Evolutionary conservation across 768 basidiomycete species (phyloP), one percentile per base, ranked within the genome.

Genomic region (Naganishia onofrii): DNA sequence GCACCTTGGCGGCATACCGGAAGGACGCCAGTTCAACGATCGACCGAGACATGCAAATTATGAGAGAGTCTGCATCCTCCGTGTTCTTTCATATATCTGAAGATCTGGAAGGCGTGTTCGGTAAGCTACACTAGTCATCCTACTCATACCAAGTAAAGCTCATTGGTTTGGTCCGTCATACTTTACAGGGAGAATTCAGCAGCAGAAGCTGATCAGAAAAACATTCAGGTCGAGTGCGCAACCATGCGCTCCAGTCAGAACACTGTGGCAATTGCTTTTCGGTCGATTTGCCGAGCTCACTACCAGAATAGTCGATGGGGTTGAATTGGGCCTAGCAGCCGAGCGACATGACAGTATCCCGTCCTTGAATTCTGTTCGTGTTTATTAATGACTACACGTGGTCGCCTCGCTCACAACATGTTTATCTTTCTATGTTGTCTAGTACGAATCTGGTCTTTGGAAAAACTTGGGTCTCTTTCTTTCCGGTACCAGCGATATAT

Each of bases 251-350:
- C 38, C 60, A 26, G n/a, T 63, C 9, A n/a, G 36, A 13, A 63
- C 60, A 28, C 60, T 63, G 38, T 63, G 60, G 60, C 38, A 63
- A 26, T 44, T 63, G 28, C 60, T 63, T 29, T 63, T 63, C 42
- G 28, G 38, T 34, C 60, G 60, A 12, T 63, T 63, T 29, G 60
- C 60, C 9, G 60, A 63, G 42, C 60, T 63, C 26, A 63, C 60
- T 12, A 46, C 60, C 2, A 63, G 60, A 29, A 44, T 63, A 26
- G 60, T 63, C 15, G 60, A 63, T 29, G 60, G 60, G 9, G 60
- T 63, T n/a, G 60, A 63, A 26, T 42, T 63, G 38, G 60, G 60
- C 36, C 29, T 63, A 12, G 36, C n/a, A 44, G 42, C 60, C 6
- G 60, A 42, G 29, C 15, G 60, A 23, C 60, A 63, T 44, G 60